Evolutionary conservation across 2,329 filamentous ascomycete species (phyloP).

Genomic region (Beauveria varroae): DNA sequence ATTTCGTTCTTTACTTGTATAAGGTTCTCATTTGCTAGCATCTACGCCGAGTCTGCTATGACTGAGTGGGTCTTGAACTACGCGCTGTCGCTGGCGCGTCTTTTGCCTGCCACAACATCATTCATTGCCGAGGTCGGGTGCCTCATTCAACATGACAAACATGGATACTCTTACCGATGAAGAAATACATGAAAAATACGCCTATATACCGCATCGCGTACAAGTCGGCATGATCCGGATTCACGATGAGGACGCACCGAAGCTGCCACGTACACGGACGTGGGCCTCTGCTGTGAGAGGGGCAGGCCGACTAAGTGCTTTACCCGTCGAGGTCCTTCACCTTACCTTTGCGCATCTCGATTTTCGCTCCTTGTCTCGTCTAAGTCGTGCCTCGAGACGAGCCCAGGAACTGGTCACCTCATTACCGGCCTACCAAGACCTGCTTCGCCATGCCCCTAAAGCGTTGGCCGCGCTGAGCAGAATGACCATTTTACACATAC

Average conservation of each 20-base stretch:
- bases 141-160: neutral
- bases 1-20: no score
- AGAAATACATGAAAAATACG: neutral
- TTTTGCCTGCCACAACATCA: no score
- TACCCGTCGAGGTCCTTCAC: constrained; percentile 21
- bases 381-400: constrained; percentile 19
- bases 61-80: no score
- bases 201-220: neutral
- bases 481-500: constrained; percentile 17
- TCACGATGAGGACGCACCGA: neutral
- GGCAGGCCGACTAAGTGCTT: constrained; percentile 18
- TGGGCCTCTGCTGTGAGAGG: neutral
- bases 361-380: constrained; percentile 21
- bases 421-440: constrained; percentile 31
- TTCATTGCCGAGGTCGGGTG: no score
- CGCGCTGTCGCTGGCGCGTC: no score
- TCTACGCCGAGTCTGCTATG: no score
- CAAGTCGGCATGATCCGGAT: neutral
- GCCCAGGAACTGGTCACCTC: constrained; percentile 20
- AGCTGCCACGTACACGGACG: neutral
- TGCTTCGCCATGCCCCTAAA: constrained; percentile 32
- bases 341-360: constrained; percentile 21
- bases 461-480: constrained; percentile 19
- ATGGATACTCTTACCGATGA: neutral
- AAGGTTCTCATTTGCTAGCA: no score